Base-by-base conservation (phyloP, 176 grass and related monocot genomes). In the Lolium multiflorum region DNA sequence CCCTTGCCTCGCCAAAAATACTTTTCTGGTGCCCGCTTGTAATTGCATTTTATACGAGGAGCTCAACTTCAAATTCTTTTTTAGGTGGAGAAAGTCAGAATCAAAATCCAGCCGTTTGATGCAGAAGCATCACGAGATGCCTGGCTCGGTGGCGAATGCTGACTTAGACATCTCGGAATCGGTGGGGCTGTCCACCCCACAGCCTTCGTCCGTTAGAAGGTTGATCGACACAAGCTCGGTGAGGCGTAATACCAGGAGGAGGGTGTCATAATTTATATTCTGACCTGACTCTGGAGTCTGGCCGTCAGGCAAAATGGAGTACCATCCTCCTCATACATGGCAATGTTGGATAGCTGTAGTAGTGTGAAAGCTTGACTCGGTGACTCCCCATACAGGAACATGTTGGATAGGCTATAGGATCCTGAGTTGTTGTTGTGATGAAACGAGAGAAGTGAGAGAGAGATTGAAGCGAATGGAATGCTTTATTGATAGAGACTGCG, bases 121-220 rank as follows among this genome's bases (percentile, higher is more conserved):
- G 10, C 87, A 55, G 44, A 86, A 74, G 63, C 84, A 84, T 48
- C 82, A 64, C 39, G 88, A 81, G 21, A 87, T 86, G 57, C 38
- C 78, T 5, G 86, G 56, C 26, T 79, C 77, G 69, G 60, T 69
- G 11, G 78, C 35, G 18, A 98, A 90, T 3, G 84, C 73, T 16
- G 90, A 95, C 71, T 84, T 98, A 17, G 93, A 95, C 44, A 98
- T 95, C 64, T 93, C 96, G 1, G 96, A 98, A 79, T 98, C 93
- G 0, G 22, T 98, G 66, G 96, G 93, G 37, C 21, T 98, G 43
- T 83, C 86, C 0, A 59, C 68, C 46, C 49, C 90, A 1, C 88
- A 89, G 79, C 84, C 84, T 6, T 78, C 87, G 4, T 73, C 81
- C 17, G 8, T 82, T 41, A 69, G 62, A 62, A 95, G 90, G 63